Evolutionary conservation across 1,284 basidiomycete genomes (phyloP).

Genomic region (Cutaneotrichosporon dermatis): DNA sequence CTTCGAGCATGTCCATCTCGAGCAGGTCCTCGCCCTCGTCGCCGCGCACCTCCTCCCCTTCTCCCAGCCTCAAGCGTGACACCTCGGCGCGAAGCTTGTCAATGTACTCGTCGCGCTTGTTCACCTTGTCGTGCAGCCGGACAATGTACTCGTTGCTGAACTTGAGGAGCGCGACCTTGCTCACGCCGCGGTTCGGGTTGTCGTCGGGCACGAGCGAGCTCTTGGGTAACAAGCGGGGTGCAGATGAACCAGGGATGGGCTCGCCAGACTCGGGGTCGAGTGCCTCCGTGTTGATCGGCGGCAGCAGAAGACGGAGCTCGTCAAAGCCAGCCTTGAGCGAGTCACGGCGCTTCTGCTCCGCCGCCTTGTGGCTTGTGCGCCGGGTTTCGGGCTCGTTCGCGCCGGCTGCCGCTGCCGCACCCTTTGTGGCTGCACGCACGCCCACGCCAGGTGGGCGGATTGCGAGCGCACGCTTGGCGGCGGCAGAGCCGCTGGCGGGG

Average conservation of each 20-base stretch:
- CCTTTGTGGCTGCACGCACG: conserved; percentile 36
- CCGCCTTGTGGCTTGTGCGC: conserved; percentile 91
- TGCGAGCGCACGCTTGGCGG: conserved; percentile 38
- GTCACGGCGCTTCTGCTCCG: conserved; percentile 94
- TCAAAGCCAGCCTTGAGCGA: conserved; percentile 94
- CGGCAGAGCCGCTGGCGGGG: conserved; percentile 14
- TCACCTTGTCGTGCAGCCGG: conserved; percentile 69
- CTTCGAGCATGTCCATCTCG: conserved; percentile 39
- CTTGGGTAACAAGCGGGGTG: conserved; percentile 78
- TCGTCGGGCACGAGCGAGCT: conserved; percentile 62
- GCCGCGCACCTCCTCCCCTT: conserved; percentile 28
- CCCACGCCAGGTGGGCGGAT: conserved; percentile 35
- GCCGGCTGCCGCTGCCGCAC: conserved; percentile 29
- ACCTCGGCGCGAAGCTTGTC: conserved; percentile 65
- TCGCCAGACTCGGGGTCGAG: conserved; percentile 63
- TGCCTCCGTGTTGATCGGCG: conserved; percentile 67
- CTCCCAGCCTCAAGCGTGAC: conserved; percentile 54
- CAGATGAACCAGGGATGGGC: conserved; percentile 75
- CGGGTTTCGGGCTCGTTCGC: conserved; percentile 41
- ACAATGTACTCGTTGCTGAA: conserved; percentile 85
- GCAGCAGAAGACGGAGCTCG: conserved; percentile 80
- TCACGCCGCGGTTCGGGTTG: conserved; percentile 90
- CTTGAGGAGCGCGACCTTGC: conserved; percentile 85
- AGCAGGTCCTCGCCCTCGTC: conserved; percentile 39
- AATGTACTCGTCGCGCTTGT: conserved; percentile 79